Percentiles rank a stretch among this genome's conserved stretches.
These are phyloP conservation scores for Vitis rotundifolia DNA, from an alignment of 164 flowering plant genomes.

Conservation along the genomic window DNA sequence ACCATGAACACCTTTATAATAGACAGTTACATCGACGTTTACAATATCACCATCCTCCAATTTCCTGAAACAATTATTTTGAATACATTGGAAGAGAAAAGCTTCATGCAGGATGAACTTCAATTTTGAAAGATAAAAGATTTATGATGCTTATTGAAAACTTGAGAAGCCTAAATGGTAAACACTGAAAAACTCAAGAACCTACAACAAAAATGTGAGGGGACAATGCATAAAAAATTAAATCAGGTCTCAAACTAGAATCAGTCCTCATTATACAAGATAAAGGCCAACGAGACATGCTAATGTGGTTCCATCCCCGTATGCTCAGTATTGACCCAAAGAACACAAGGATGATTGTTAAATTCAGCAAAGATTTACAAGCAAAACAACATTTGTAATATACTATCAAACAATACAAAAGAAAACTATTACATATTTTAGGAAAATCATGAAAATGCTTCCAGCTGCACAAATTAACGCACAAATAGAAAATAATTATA, in stretches of 20 bases:
- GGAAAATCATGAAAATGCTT: neutral
- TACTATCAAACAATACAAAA: neutral
- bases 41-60: slow-evolving; percentile 97
- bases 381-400: neutral
- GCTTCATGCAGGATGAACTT: neutral
- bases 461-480: neutral
- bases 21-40: slow-evolving; percentile 91
- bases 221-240: neutral
- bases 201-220: neutral
- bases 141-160: neutral
- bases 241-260: neutral
- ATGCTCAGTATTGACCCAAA: neutral
- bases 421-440: too few species aligned
- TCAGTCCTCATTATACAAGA: neutral
- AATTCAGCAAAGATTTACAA: neutral
- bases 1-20: slow-evolving; percentile 96
- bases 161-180: neutral
- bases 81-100: neutral
- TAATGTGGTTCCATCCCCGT: neutral
- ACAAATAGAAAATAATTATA: too few species aligned
- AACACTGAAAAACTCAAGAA: too few species aligned
- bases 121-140: neutral
- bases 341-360: neutral
- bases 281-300: neutral
- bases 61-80: slow-evolving; percentile 49